Evolutionary conservation across 2,329 filamentous ascomycete species (phyloP).

Genomic region (Diaporthe amygdali): DNA sequence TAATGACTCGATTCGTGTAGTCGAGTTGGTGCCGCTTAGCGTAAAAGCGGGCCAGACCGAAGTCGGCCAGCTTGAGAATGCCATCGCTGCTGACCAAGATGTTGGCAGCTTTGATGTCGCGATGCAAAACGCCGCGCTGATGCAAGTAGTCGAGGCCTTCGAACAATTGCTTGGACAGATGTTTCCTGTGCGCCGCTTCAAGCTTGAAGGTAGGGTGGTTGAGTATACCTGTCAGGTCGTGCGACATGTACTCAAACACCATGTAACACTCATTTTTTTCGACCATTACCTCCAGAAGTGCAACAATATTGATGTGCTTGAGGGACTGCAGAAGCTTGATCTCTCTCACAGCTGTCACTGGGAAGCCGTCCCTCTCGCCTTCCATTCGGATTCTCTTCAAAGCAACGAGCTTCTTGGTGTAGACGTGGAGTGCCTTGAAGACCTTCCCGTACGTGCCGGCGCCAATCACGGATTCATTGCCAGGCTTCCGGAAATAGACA

Average conservation of each 20-base stretch:
- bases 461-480: slow-evolving; percentile 96
- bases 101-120: slow-evolving; percentile 98
- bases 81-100: slow-evolving; percentile 92
- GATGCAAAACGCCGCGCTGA: slow-evolving; percentile 88
- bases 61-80: slow-evolving; percentile 91
- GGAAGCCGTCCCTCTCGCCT: slow-evolving; percentile 88
- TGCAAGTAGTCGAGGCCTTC: slow-evolving; percentile 94
- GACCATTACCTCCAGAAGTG: slow-evolving; percentile 92
- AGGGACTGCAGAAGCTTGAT: slow-evolving; percentile 91
- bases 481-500: slow-evolving; percentile 92
- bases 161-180: slow-evolving; percentile 91
- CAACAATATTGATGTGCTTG: slow-evolving; percentile 81
- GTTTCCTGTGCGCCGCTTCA: slow-evolving; percentile 85
- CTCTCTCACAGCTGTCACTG: slow-evolving; percentile 88
- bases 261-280: slow-evolving; percentile 99
- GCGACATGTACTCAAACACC: slow-evolving; percentile 98
- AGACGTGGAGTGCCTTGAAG: slow-evolving; percentile 93
- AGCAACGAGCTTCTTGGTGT: slow-evolving; percentile 82
- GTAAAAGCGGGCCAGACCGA: slow-evolving; percentile 95
- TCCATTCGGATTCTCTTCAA: slow-evolving; percentile 95
- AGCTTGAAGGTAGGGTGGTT: slow-evolving; percentile 94
- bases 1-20: slow-evolving; percentile 98
- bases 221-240: slow-evolving; percentile 91
- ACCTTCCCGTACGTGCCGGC: slow-evolving; percentile 96
- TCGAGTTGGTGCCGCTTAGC: slow-evolving; percentile 90